Evolutionary conservation across 2,329 filamentous ascomycete genomes (phyloP), one percentile per base, ranked within the genome.

Genomic region (Botrytis cinerea): DNA sequence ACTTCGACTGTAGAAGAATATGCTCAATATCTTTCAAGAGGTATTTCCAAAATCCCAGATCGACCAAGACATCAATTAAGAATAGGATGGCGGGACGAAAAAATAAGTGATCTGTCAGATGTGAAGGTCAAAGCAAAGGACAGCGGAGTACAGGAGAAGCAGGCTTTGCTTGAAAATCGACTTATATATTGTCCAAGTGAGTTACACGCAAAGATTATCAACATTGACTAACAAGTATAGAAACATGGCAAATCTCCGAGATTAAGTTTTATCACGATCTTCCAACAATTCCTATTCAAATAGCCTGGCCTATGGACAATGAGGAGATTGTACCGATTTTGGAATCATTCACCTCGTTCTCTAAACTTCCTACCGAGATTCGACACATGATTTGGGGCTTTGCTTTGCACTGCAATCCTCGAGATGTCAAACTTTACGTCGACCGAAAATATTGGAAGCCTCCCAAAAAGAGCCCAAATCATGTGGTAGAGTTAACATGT

Each of bases 401-500:
- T 35, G 63, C 63, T 14, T 32, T 67, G 18, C 4, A 20, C 28
- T 38, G 35, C 43, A 4, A 67, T 35, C 63, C 63, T 16, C 45
- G 63, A 45, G 2, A 14, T 48, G 45, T 67, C 63, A 67, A 67
- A 38, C 63, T 67, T 25, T 4, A 4, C 1, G 1, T 67, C 20
- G 35, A 48, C 6, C 45, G 40, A 6, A n/a, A 3, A 51, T 67
- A 51, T 48, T 16, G 5, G 25, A n/a, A 1, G 14, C 51, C 51
- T 16, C 16, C 0, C 25, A 54, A 4, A 8, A 1, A 25, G 4
- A 12, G 35, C 3, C 54, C 3, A 22, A 10, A 2, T 0, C n/a
- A 59, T 28, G 6, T 22, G n/a, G 16, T 67, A 14, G 6, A 22
- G 8, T 51, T 45, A 43, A 25, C 43, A 1, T 32, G 14, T 10